Evolutionary conservation across 2,329 filamentous ascomycete species (phyloP), one percentile per base, ranked within the genome.

Genomic region (Ramularia endophylla): DNA sequence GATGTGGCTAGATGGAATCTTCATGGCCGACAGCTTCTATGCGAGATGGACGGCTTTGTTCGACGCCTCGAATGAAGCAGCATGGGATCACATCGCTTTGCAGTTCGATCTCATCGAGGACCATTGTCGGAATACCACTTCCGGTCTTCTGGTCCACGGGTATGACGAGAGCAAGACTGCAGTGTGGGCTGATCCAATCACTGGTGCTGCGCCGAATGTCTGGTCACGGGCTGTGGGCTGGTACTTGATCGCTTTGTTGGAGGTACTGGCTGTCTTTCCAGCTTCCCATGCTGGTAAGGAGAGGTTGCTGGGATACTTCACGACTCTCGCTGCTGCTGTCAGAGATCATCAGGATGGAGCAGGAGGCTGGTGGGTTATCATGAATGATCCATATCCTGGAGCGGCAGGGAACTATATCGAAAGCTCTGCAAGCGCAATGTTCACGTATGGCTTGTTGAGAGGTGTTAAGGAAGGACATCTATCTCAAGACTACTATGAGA

Each of bases 361-460:
- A 2, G 71, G 74, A 9, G 75, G 68, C 2, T 80, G 76, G 74
- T 79, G 74, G 72, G 62, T 77, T 44, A 61, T 80, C 25, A 69
- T 79, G 63, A 68, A 67, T 42, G 66, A 71, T 31, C 65, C 81
- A 76, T 67, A 71, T 32, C 66, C 68, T 0, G 68, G 47, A 5
- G 65, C 1, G 52, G 47, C 35, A 33, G 47, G 47, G 13, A 81
- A 81, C 54, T 81, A 78, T 53, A 68, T 81, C 27, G 78, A 81
- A 64, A 74, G 71, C 28, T 78, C 73, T 38, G 74, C 69, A 8
- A 73, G 70, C 7, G 74, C 73, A 2, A 77, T 81, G 70, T 79
- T 79, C 53, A 65, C 69, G 1, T 77, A 73, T 40, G 69, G 72
- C 0, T 57, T 76, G 46, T 55, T 78, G 8, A 71, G 68, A 48